A percentile compares a stretch with the other conserved stretches of the same genome.
Evolutionary conservation across 306 rosid genomes (phyloP).

Genomic region (Quercus mongolica): DNA sequence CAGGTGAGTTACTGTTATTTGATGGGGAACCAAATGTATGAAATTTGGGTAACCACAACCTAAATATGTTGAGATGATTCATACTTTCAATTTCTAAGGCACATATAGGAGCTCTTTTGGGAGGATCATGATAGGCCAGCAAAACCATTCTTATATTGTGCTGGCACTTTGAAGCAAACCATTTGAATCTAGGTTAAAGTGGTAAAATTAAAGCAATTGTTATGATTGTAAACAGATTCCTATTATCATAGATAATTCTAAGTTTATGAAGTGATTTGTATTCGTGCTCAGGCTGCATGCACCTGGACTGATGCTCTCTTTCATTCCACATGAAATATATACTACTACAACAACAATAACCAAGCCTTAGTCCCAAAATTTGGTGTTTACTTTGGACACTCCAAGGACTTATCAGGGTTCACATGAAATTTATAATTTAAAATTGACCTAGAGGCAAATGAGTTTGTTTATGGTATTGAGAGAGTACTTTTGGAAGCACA

Average conservation of each 20-base stretch:
- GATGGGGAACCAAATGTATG: neutral
- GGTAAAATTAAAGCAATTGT: neutral
- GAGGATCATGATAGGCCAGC: neutral
- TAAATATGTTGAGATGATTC: neutral
- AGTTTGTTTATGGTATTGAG: neutral
- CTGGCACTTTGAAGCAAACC: neutral
- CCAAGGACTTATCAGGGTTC: no score
- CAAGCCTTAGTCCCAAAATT: no score
- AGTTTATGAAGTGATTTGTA: no score
- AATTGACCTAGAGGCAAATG: neutral
- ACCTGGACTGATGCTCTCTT: neutral
- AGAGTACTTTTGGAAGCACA: neutral
- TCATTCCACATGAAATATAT: neutral
- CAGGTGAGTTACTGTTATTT: slow-evolving; percentile 52
- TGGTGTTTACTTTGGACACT: no score
- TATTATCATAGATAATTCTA: neutral
- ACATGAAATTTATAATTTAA: neutral
- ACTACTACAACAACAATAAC: no score
- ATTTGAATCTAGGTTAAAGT: neutral
- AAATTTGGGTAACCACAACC: neutral
- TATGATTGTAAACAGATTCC: neutral
- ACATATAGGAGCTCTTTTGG: neutral
- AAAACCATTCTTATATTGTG: neutral
- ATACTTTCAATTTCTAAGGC: neutral
- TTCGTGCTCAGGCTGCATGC: neutral